A percentile compares a stretch with the other conserved stretches of the same genome.
These are phyloP conservation scores for Umbelopsis isabellina DNA, from an alignment of 192 early-diverging fungal species.

Conservation along the genomic window DNA sequence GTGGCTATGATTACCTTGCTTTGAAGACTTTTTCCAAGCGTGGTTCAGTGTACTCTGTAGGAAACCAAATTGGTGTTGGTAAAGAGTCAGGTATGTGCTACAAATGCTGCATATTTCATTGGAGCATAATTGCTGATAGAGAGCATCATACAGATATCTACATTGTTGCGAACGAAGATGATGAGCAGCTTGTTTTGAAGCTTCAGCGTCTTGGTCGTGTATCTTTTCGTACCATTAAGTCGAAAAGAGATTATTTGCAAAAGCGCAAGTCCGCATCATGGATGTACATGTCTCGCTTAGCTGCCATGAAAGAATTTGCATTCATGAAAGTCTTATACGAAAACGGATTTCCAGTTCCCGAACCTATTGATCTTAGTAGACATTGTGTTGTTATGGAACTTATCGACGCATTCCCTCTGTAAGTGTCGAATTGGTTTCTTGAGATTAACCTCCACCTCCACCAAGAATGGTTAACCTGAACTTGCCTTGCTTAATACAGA, in stretches of 20 bases:
- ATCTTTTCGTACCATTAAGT: conserved; percentile 96
- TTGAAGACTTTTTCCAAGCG: conserved; percentile 90
- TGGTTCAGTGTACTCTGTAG: conserved; percentile 89
- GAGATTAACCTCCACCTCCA: no score
- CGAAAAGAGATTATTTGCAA: conserved; percentile 95
- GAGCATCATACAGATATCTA: conserved; percentile 74
- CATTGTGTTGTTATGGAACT: conserved; percentile 98
- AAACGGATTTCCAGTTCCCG: conserved; percentile 95
- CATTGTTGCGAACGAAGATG: conserved; percentile 93
- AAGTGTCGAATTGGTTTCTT: conserved; percentile 16
- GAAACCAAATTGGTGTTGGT: conserved; percentile 99
- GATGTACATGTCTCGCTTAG: conserved; percentile 99
- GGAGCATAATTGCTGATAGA: not conserved
- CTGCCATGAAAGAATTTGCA: conserved; percentile 97
- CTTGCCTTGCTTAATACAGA: conserved; percentile 31
- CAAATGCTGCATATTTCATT: not conserved
- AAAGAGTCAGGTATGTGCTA: conserved; percentile 83
- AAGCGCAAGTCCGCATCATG: conserved; percentile 95
- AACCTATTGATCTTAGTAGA: conserved; percentile 89
- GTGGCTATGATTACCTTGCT: conserved; percentile 99
- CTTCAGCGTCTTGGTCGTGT: conserved; percentile 88
- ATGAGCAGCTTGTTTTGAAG: conserved; percentile 91
- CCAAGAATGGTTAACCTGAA: not conserved
- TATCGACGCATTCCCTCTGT: conserved; percentile 91
- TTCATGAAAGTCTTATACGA: conserved; percentile 98